phyloP scores from a whole-genome alignment of 805 yeast species.

The Maudiozyma serrabonitensis region DNA sequence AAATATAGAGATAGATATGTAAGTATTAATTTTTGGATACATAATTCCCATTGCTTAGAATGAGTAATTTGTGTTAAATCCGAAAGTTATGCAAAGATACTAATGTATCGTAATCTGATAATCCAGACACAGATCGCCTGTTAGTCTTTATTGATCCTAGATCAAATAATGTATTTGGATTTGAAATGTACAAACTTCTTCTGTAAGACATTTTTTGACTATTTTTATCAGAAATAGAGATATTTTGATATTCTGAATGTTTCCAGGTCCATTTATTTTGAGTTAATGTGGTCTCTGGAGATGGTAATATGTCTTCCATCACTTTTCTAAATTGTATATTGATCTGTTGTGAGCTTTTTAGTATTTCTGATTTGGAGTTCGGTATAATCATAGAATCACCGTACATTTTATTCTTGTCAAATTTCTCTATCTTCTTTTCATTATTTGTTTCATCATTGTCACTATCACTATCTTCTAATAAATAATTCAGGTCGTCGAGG shows the following conservation, averaged over 20 bases:
- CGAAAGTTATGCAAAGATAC: slow-evolving; percentile 5
- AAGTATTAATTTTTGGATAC: slow-evolving; percentile 1
- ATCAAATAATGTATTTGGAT: slow-evolving; percentile 3
- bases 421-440: neutral
- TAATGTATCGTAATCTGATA: slow-evolving; percentile 9
- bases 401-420: neutral
- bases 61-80: neutral
- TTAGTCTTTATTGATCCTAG: neutral
- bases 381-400: neutral
- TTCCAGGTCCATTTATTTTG: neutral
- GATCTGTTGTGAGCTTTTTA: neutral
- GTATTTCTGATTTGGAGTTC: neutral
- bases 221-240: neutral
- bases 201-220: neutral
- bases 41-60: neutral
- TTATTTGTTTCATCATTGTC: neutral
- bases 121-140: slow-evolving; percentile 8
- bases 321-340: neutral
- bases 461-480: slow-evolving; percentile 9
- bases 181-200: neutral
- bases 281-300: neutral
- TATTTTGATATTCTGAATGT: too few relatives aligned
- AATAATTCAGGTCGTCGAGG: slow-evolving; percentile 17
- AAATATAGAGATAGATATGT: neutral
- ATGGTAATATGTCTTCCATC: neutral